These are phyloP conservation scores for Kazachstania kunashirensis DNA, from an alignment of 805 yeast genomes.

Conservation along the genomic window DNA sequence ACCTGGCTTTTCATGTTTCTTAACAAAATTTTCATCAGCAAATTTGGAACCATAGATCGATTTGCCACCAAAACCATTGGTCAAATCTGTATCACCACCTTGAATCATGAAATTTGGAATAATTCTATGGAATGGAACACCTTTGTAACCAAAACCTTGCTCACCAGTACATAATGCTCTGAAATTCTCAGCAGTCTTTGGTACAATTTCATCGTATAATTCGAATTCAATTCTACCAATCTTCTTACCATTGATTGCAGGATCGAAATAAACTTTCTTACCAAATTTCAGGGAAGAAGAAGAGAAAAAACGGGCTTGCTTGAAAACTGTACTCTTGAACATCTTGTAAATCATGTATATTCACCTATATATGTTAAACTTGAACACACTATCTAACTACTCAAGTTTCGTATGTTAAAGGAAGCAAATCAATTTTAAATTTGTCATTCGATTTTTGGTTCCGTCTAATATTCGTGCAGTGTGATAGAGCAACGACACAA, in stretches of 20 bases:
- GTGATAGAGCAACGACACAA: too few species aligned
- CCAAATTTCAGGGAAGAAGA: slow-evolving; percentile 37
- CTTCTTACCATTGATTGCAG: slow-evolving; percentile 45
- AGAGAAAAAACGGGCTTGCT: slow-evolving; percentile 41
- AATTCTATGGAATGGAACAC: slow-evolving; percentile 85
- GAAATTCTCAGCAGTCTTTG: slow-evolving; percentile 75
- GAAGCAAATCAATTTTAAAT: too few species aligned
- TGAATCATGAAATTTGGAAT: slow-evolving; percentile 95
- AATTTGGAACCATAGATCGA: slow-evolving; percentile 68
- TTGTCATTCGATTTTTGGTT: too few species aligned
- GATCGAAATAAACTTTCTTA: slow-evolving; percentile 48
- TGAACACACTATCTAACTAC: too few species aligned
- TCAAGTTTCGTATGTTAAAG: too few species aligned
- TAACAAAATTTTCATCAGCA: slow-evolving; percentile 51
- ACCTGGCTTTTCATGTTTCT: slow-evolving; percentile 72
- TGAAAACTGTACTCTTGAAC: slow-evolving; percentile 15
- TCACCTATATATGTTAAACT: too few species aligned
- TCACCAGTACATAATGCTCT: slow-evolving; percentile 83
- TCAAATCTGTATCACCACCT: slow-evolving; percentile 82
- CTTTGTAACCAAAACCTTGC: slow-evolving; percentile 78
- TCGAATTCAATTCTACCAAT: slow-evolving; percentile 29
- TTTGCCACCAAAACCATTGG: slow-evolving; percentile 91
- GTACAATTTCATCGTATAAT: slow-evolving; percentile 37
- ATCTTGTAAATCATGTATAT: too few species aligned
- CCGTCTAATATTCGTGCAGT: too few species aligned